Conservation (phyloP, 768 basidiomycete species). For the Austroboletus festivus region DNA sequence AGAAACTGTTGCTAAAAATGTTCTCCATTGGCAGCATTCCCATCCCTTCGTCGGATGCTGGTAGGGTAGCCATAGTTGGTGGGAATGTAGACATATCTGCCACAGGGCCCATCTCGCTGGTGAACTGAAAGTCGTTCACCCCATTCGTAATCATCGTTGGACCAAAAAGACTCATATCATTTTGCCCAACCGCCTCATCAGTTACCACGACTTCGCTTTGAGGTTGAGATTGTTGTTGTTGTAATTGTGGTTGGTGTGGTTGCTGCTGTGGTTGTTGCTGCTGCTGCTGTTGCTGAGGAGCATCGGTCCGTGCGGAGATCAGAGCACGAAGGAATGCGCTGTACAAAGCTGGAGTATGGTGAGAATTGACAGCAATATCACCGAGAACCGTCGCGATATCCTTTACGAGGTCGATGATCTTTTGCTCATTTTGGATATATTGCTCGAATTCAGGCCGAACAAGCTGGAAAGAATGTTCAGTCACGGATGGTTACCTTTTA, state of each 20-base stretch:
- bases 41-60: slow-evolving; percentile 37
- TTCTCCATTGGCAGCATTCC: slow-evolving; percentile 76
- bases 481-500: background rate
- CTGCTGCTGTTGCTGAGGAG: slow-evolving; percentile 20
- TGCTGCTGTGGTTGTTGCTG: slow-evolving; percentile 12
- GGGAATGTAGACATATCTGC: slow-evolving; percentile 82
- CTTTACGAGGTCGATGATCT: slow-evolving; percentile 65
- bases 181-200: slow-evolving; percentile 18
- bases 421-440: slow-evolving; percentile 71
- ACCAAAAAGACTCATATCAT: slow-evolving; percentile 31
- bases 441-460: slow-evolving; percentile 80
- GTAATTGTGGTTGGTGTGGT: too few species aligned
- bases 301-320: slow-evolving; percentile 48
- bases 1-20: slow-evolving; percentile 75
- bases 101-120: slow-evolving; percentile 82
- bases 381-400: slow-evolving; percentile 84
- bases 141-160: slow-evolving; percentile 15
- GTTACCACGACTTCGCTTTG: slow-evolving; percentile 17
- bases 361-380: slow-evolving; percentile 67
- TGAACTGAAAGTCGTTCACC: slow-evolving; percentile 61
- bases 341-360: slow-evolving; percentile 91
- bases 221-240: slow-evolving; percentile 15
- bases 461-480: slow-evolving; percentile 46
- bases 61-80: slow-evolving; percentile 72
- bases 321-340: slow-evolving; percentile 78